These are phyloP conservation scores for Sporothrix euskadiensis DNA, from an alignment of 2,329 filamentous ascomycete genomes.

Conservation along the genomic window DNA sequence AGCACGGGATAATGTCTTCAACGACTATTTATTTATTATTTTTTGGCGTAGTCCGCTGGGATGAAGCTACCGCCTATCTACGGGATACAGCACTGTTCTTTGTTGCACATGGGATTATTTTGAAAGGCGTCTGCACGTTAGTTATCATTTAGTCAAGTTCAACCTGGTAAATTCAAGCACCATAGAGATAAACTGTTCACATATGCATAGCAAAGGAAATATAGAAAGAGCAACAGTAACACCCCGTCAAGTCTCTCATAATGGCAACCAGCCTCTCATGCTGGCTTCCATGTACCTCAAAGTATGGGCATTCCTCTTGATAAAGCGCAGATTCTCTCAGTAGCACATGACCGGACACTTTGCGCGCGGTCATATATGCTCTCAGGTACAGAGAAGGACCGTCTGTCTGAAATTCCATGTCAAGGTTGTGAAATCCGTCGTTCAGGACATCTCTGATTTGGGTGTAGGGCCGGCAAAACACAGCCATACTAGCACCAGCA, in stretches of 20 bases:
- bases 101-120: not conserved
- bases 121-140: not conserved
- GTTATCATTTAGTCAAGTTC: not conserved
- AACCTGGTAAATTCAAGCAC: not conserved
- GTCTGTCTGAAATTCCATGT: not conserved
- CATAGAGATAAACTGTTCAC: not conserved
- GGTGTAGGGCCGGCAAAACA: not conserved
- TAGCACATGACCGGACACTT: not conserved
- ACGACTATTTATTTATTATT: not conserved
- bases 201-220: no score
- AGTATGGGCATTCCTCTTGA: not conserved
- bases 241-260: no score
- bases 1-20: conserved; percentile 11
- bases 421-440: not conserved
- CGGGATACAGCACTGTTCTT: no score
- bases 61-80: no score
- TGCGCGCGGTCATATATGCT: not conserved
- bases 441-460: not conserved
- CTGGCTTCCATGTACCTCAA: no score
- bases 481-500: not conserved
- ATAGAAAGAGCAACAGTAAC: no score
- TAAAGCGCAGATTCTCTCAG: not conserved
- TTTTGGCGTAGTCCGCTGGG: no score
- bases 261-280: no score
- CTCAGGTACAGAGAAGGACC: not conserved